Conservation (phyloP, 768 basidiomycete genomes). For the Tricholoma saponaceum region DNA sequence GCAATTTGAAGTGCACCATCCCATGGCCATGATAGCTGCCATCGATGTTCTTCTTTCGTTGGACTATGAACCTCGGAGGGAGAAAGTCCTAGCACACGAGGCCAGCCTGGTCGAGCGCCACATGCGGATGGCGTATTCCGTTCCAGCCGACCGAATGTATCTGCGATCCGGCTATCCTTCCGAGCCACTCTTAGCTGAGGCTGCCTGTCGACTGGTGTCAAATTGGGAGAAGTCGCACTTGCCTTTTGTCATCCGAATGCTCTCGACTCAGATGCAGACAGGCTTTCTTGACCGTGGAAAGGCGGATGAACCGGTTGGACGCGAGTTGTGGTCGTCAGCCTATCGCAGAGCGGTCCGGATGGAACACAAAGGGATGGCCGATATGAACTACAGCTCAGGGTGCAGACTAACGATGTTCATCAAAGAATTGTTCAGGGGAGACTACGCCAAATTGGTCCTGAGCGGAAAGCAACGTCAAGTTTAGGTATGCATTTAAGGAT, state of each 20-base stretch:
- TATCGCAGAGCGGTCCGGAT: no score
- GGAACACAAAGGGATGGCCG: no score
- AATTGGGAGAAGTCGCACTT: no score
- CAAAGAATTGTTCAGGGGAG: neutral
- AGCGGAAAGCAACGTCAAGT: neutral
- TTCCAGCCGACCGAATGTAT: slow-evolving; percentile 19
- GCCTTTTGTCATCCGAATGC: no score
- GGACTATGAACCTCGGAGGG: neutral
- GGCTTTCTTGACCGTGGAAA: neutral
- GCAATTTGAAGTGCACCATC: no score
- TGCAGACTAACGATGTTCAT: no score
- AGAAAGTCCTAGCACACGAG: neutral
- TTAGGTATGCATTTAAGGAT: neutral
- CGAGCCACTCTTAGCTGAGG: neutral
- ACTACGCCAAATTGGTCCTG: neutral
- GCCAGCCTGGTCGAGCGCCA: slow-evolving; percentile 18
- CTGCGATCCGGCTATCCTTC: neutral
- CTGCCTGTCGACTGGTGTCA: no score
- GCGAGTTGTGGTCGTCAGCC: no score
- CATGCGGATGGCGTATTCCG: slow-evolving; percentile 22
- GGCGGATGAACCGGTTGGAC: no score
- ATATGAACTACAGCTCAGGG: no score
- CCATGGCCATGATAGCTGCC: no score
- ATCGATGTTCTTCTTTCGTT: neutral
- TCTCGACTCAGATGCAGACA: no score